A percentile compares a stretch with the other conserved stretches of the same genome.
phyloP scores from a whole-genome alignment of 179 eudicot genomes.

The Dionaea muscipula region DNA sequence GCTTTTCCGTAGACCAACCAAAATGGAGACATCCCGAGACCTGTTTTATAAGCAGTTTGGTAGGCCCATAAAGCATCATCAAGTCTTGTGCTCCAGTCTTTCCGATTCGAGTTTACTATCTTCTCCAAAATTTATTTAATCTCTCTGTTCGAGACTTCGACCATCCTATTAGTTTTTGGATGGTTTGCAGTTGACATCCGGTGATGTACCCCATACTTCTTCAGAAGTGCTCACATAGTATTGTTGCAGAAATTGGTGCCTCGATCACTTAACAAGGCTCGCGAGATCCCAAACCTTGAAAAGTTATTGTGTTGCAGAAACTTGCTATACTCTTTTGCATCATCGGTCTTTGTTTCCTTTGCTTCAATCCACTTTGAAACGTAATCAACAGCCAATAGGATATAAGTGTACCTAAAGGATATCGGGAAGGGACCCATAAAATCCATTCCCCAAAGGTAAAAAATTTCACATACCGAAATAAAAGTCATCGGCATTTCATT shows the following conservation, averaged over 20 bases:
- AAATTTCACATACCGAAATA: neutral
- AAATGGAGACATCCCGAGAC: neutral
- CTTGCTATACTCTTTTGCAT: neutral
- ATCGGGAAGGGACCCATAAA: slow-evolving; percentile 9
- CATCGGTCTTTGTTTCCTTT: neutral
- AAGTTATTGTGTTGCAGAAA: neutral
- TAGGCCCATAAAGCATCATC: slow-evolving; percentile 4
- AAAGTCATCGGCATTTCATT: neutral
- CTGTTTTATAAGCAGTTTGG: neutral
- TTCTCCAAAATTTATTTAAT: neutral
- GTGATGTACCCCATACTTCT: slow-evolving; percentile 1
- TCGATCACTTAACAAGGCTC: slow-evolving; percentile 2
- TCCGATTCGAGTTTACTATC: neutral
- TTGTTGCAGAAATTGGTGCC: slow-evolving; percentile 5
- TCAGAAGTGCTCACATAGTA: neutral
- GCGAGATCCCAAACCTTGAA: neutral
- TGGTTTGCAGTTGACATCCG: neutral
- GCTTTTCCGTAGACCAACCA: neutral
- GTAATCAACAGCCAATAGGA: slow-evolving; percentile 9
- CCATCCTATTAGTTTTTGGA: slow-evolving; percentile 5
- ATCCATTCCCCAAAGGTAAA: slow-evolving; percentile 12
- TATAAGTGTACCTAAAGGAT: neutral
- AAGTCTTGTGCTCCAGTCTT: slow-evolving; percentile 2
- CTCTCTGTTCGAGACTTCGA: neutral
- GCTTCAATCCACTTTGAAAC: slow-evolving; percentile 10